phyloP scores from a whole-genome alignment of 208 protist species.

The Tetramitus jugosus region DNA sequence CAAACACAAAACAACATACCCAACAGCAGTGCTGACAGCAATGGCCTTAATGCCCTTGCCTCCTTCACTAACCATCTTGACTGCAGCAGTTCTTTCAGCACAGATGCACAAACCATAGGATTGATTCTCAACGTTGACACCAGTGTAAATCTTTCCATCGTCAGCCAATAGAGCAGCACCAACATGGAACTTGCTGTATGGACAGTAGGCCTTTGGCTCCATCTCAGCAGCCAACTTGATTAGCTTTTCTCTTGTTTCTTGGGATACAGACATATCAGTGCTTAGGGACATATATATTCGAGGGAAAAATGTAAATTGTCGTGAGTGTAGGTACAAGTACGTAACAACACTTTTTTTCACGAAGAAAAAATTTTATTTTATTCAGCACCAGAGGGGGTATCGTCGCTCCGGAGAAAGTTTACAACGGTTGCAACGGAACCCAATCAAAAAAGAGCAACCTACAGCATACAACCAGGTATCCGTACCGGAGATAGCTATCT shows the following conservation, averaged over 20 bases:
- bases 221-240: slow-evolving; percentile 27
- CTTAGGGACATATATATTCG: too few species aligned
- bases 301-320: too few species aligned
- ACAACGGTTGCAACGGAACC: too few species aligned
- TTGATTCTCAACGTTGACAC: slow-evolving; percentile 60
- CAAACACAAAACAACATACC: too few species aligned
- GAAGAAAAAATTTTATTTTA: too few species aligned
- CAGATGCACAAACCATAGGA: slow-evolving; percentile 55
- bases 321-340: too few species aligned
- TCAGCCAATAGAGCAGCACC: slow-evolving; percentile 43
- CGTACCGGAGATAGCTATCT: too few species aligned
- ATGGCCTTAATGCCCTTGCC: slow-evolving; percentile 36
- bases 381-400: too few species aligned
- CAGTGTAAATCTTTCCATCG: slow-evolving; percentile 33
- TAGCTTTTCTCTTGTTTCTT: slow-evolving; percentile 31
- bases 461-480: too few species aligned
- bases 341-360: too few species aligned
- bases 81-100: slow-evolving; percentile 50
- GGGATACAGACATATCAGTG: neutral
- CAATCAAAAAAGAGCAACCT: too few species aligned
- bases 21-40: neutral
- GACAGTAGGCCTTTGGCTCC: slow-evolving; percentile 37
- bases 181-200: slow-evolving; percentile 54
- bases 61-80: slow-evolving; percentile 43
- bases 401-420: too few species aligned